phyloP scores from a whole-genome alignment of 495 filamentous ascomycete genomes.

The Arthonia radiata region DNA sequence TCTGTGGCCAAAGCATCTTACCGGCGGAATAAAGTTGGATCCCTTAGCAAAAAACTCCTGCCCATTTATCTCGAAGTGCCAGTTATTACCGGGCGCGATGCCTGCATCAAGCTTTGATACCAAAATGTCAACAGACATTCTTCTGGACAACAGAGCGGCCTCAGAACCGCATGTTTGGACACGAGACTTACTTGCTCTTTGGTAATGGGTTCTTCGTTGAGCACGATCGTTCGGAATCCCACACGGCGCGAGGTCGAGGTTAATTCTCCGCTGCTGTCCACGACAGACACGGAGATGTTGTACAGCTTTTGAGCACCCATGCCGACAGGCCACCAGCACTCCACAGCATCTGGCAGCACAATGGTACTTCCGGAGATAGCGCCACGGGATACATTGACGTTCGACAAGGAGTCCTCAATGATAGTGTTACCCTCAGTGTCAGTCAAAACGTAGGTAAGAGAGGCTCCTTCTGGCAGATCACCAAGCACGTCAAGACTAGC shows the following conservation, averaged over 20 bases:
- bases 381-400: constrained; percentile 19
- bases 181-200: too few species aligned
- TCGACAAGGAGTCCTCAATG: constrained; percentile 17
- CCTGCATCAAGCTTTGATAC: constrained; percentile 30
- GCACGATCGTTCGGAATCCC: constrained; percentile 42
- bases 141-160: too few species aligned
- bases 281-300: constrained; percentile 25
- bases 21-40: constrained; percentile 39
- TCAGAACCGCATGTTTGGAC: too few species aligned
- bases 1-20: too few species aligned
- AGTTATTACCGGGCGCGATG: constrained; percentile 37
- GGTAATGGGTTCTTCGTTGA: constrained; percentile 35
- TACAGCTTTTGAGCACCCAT: constrained; percentile 36
- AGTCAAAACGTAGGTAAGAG: constrained; percentile 26
- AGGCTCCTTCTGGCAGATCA: constrained; percentile 20
- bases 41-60: constrained; percentile 44
- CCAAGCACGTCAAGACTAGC: constrained; percentile 41
- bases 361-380: constrained; percentile 26
- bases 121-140: too few species aligned
- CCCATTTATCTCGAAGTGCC: constrained; percentile 47
- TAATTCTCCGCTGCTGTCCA: constrained; percentile 14
- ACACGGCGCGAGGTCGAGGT: constrained; percentile 28
- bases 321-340: constrained; percentile 39
- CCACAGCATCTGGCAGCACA: constrained; percentile 20
- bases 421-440: constrained; percentile 25